Base-by-base conservation (phyloP, 2,329 filamentous ascomycete genomes). In the Diaporthe amygdali region DNA sequence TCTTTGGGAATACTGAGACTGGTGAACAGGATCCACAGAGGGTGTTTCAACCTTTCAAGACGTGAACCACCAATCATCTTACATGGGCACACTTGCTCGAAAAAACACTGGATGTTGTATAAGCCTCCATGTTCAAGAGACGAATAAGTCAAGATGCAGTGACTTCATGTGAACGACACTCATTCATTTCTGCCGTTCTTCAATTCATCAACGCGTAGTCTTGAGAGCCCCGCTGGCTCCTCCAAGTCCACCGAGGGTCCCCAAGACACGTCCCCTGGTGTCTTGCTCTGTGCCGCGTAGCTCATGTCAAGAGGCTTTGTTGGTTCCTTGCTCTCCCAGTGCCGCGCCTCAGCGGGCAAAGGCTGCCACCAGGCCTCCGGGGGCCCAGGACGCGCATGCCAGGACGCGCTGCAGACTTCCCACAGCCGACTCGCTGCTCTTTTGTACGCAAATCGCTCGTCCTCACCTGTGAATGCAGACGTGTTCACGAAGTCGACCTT, bases 401-500 rank as follows among this genome's bases (percentile, higher is more conserved):
- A 96, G 72, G 87, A 84, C 46, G 84, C 85, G 22, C 92, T 90
- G 79, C 93, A 96, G 78, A 96, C 90, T 81, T 96, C 93, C 93
- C 93, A 96, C 3, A 96, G 82, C n/a, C 94, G 84, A 74, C 91
- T 94, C 52, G 90, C 86, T 2, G 93, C 94, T 30, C 94, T 86
- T 80, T 94, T 94, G 76, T 94, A 95, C 0, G 93, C 93, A 78
- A 96, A 96, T 15, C 90, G 86, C 79, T 96, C 93, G 79, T 96
- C 94, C 78, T 95, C 92, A 15, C 94, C 94, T 0, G 92, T 95
- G 76, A 96, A 93, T 0, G 88, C 90, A 14, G 72, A 71, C 0
- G 91, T 87, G 74, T 91, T 90, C 63, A 85, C 88, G 77, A 96
- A 96, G 77, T 96, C 88, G n/a, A 88, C 80, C 67, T 81, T 79